Percentiles rank a stretch among this genome's conserved stretches.
These are phyloP conservation scores for Amniculicola lignicola DNA, from an alignment of 495 filamentous ascomycete genomes.

Conservation along the genomic window DNA sequence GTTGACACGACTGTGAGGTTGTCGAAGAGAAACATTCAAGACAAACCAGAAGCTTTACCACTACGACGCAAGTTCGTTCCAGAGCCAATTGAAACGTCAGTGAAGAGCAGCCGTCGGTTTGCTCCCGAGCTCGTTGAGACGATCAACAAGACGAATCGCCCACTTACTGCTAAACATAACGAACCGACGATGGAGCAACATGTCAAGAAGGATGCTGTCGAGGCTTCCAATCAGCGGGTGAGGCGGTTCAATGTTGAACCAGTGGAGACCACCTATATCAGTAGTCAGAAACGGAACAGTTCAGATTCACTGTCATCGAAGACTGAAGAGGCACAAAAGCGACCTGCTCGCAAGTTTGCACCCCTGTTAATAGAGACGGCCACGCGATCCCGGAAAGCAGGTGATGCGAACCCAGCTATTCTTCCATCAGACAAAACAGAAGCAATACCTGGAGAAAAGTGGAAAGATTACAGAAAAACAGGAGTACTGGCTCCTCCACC, in stretches of 20 bases:
- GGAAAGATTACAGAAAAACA: slow-evolving; percentile 15
- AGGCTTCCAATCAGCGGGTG: slow-evolving; percentile 37
- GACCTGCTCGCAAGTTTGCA: slow-evolving; percentile 48
- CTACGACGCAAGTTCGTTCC: slow-evolving; percentile 49
- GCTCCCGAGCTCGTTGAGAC: slow-evolving; percentile 33
- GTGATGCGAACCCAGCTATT: slow-evolving; percentile 32
- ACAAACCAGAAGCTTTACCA: slow-evolving; percentile 24
- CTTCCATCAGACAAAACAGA: slow-evolving; percentile 44
- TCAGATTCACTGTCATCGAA: not conserved
- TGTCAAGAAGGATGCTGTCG: slow-evolving; percentile 25
- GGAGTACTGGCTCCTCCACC: slow-evolving; percentile 23
- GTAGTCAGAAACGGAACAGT: not conserved
- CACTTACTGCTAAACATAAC: slow-evolving; percentile 32
- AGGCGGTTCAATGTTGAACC: slow-evolving; percentile 52
- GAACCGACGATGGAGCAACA: slow-evolving; percentile 21
- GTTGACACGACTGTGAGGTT: slow-evolving; percentile 38
- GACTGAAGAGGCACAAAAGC: slow-evolving; percentile 8
- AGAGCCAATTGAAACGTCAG: slow-evolving; percentile 59
- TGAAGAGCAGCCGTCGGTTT: slow-evolving; percentile 42
- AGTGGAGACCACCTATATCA: slow-evolving; percentile 21
- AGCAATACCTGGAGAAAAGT: slow-evolving; percentile 25
- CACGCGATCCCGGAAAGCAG: slow-evolving; percentile 48
- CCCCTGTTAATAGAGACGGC: slow-evolving; percentile 60
- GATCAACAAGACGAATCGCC: slow-evolving; percentile 19
- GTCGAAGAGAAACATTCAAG: slow-evolving; percentile 29